Evolutionary conservation across 148 eudicot species (phyloP), one percentile per base, ranked within the genome.

Genomic region (Nepenthes mirabilis): DNA sequence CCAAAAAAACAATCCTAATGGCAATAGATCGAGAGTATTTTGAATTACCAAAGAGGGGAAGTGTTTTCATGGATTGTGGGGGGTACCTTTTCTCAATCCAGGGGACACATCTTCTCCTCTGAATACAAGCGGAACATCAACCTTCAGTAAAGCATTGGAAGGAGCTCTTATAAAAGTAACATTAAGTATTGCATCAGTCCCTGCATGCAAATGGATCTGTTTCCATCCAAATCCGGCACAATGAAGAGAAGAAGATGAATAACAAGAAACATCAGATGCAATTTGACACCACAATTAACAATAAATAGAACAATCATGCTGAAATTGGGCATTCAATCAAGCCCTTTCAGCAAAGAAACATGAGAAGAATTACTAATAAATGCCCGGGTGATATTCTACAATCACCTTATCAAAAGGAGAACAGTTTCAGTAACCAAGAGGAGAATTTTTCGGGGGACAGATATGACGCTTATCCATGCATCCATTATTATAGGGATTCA

Each of bases 101-200:
- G 98, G 98, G 51, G 91, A 91, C 11, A 91, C 72, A 68, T 88
- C 98, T 13, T 91, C 98, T 75, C 96, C 98, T 73, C 85, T 85
- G 60, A 81, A 88, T 33, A 88, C 80, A 48, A 90, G 90, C 52
- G 97, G 97, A 69, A 90, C 85, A 1, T 90, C 97, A 51, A 90
- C 79, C 82, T 83, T 91, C 72, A 88, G 61, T 63, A 84, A 68
- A 57, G 96, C 98, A 64, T 78, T 75, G 11, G 98, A 75, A n/a
- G 98, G 98, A 12, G 98, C 96, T 76, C 96, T 82, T 58, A 91
- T 75, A 70, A 91, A 91, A 58, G 97, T 86, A 49, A 90, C 88
- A 83, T 90, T 86, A 6, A 83, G 71, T 13, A 84, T 72, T 56
- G 86, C 87, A 78, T 91, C 96, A 53, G 90, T 71, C 45, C 88